Base-by-base conservation (phyloP, 176 grass and related monocot genomes). In the Carex scoparia region DNA sequence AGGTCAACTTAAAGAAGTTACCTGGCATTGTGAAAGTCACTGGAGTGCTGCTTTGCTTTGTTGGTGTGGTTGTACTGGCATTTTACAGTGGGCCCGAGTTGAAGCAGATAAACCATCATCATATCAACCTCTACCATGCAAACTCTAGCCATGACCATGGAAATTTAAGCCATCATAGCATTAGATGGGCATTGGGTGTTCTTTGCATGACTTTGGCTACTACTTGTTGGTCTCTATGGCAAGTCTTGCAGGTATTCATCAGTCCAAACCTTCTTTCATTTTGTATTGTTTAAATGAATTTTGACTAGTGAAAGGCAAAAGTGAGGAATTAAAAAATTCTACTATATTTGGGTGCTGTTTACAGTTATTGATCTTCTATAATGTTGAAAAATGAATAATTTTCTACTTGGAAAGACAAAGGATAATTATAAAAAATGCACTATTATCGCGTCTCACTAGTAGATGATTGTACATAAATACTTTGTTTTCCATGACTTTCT, bases 11-110 rank as follows among this genome's bases (percentile, higher is more conserved):
- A 23, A 87, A 84, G 89, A 88, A 19, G 69, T n/a, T 61, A 51
- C 87, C 85, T 7, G 94, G 94, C 79, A 31, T 93, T 19, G 72
- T 86, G 14, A 96, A 96, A 15, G 87, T 69, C 4, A 63, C 38
- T 0, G 94, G 94, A 8, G 89, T 90, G 0, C 30, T 91, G 23
- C 88, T 96, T 66, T 96, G 89, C 91, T 49, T 91, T 14, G 75
- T 74, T 51, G 94, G 94, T 16, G 91, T 90, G 13, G 19, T 93
- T 59, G 80, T 91, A 66, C 86, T 96, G 55, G 87, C 91, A 37
- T 72, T 93, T 27, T 96, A 96, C 81, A 88, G 89, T 71, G 94
- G 91, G 42, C 94, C 89, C 5, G 80, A 83, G 40, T 81, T 97
- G 55, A 91, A 73, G 84, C 91, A 86, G 2, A 72, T 91, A 28